Evolutionary conservation across 495 filamentous ascomycete genomes (phyloP).

Genomic region (Elasticomyces elasticus): DNA sequence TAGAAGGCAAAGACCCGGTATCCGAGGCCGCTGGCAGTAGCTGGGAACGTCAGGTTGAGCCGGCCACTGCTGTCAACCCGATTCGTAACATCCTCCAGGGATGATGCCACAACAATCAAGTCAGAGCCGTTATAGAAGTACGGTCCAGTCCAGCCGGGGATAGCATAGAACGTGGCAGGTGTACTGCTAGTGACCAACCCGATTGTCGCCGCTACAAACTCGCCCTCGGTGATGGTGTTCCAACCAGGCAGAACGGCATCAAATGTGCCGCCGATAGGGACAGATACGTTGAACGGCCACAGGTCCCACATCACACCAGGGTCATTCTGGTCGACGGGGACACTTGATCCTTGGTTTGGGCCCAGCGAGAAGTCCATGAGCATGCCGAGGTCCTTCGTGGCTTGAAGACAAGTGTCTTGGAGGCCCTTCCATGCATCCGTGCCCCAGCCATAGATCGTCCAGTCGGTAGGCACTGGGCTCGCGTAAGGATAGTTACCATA

Average conservation of each 20-base stretch:
- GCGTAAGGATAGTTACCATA: conserved; percentile 26
- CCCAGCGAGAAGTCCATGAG: conserved; percentile 42
- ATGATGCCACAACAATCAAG: neutral
- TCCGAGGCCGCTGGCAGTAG: conserved; percentile 3
- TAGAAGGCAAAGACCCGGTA: conserved; percentile 16
- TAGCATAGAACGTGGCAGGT: neutral
- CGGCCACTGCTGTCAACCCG: conserved; percentile 1
- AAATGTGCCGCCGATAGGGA: conserved; percentile 25
- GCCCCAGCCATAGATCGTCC: conserved; percentile 41
- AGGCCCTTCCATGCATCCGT: conserved; percentile 34
- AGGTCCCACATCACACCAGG: conserved; percentile 35
- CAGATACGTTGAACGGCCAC: conserved; percentile 26
- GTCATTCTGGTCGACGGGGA: conserved; percentile 32
- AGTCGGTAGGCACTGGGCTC: conserved; percentile 26
- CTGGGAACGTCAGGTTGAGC: neutral
- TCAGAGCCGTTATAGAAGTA: neutral
- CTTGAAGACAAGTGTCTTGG: conserved; percentile 32
- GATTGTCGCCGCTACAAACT: conserved; percentile 28
- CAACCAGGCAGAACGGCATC: conserved; percentile 34
- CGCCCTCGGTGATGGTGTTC: conserved; percentile 28
- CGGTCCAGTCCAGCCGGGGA: neutral
- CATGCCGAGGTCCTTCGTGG: conserved; percentile 33
- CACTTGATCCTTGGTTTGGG: conserved; percentile 40
- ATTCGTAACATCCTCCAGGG: conserved; percentile 14
- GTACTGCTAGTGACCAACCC: conserved; percentile 14